Percentiles rank a stretch among this genome's conserved stretches.
These are phyloP conservation scores for Kurtzmaniella quercitrusa DNA, from an alignment of 1,139 yeast genomes.

Conservation along the genomic window DNA sequence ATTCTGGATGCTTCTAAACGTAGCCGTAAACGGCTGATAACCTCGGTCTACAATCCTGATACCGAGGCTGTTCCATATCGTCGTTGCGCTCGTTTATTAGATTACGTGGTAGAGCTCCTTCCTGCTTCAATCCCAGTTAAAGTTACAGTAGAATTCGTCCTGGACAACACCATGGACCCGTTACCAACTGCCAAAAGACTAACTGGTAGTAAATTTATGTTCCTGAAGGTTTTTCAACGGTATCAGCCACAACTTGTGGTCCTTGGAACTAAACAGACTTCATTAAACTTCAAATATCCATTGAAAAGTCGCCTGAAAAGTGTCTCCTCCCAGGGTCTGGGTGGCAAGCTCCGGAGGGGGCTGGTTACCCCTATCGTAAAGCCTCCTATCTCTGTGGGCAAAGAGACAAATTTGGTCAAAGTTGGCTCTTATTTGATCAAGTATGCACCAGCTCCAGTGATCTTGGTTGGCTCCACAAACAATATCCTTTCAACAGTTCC, in stretches of 20 bases:
- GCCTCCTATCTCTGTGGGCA: background rate
- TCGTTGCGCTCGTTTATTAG: constrained; percentile 37
- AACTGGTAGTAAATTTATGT: constrained; percentile 32
- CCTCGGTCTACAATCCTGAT: constrained; percentile 7
- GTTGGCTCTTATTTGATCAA: constrained; percentile 37
- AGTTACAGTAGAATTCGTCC: constrained; percentile 52
- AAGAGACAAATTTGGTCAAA: constrained; percentile 27
- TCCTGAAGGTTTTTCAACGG: constrained; percentile 33
- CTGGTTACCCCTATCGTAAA: background rate
- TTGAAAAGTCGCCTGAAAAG: constrained; percentile 16
- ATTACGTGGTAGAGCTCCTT: constrained; percentile 33
- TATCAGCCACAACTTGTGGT: constrained; percentile 40
- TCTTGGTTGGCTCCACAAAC: constrained; percentile 25
- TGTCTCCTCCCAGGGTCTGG: constrained; percentile 1
- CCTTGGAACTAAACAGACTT: constrained; percentile 36
- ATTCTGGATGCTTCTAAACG: constrained; percentile 12
- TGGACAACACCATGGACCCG: constrained; percentile 19
- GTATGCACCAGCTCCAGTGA: constrained; percentile 39
- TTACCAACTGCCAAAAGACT: constrained; percentile 8
- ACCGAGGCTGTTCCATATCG: constrained; percentile 29
- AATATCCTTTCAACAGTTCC: constrained; percentile 13
- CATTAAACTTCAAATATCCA: constrained; percentile 43
- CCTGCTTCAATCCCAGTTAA: constrained; percentile 33
- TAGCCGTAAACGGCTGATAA: constrained; percentile 7
- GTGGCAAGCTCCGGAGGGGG: background rate